Evolutionary conservation across 352 stramenopile species (phyloP), one percentile per base, ranked within the genome.

Genomic region (Pythium rhizo-oryzae): DNA sequence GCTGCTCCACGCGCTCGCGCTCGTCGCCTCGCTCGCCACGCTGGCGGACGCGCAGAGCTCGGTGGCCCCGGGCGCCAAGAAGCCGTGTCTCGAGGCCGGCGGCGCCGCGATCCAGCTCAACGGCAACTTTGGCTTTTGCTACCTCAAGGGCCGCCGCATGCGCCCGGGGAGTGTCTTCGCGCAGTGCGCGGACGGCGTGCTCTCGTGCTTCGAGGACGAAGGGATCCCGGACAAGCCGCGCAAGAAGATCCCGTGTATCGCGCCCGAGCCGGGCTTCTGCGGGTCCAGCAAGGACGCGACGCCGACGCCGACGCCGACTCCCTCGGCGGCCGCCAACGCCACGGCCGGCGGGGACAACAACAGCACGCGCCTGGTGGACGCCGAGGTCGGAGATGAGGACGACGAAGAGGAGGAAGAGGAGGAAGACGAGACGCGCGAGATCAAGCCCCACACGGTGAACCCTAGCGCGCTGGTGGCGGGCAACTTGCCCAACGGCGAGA

Each of bases 61-160:
- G 47, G 67, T 70, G n/a, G 54, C 67, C 24, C 24, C 60, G 11
- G 67, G 67, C 50, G 62, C 62, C 55, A 74, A 74, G 61, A 74
- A 69, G 41, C 70, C 76, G 12, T 83, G 76, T 43, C 65, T 65
- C 24, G 56, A 72, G 55, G 62, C 74, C 1, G 76, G 46, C 35
- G 76, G 76, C 44, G 76, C 64, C 2, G 49, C 54, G 41, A 81
- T 83, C 73, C 30, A 71, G 12, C 54, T 83, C 33, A 72, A 69
- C 25, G 74, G 74, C 54, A 84, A 84, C 59, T 58, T 68, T 33
- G 74, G 74, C 58, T 74, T 81, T 55, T 84, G 76, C 65, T 84
- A 84, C 76, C 59, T 84, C 35, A 74, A 76, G n/a, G 76, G 76
- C n/a, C 71, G 44, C 16, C 76, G 76, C 65, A 84, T 81, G 74